These are phyloP conservation scores for Penicillium sclerotigenum DNA, from an alignment of 2,329 filamentous ascomycete genomes.

Conservation along the genomic window DNA sequence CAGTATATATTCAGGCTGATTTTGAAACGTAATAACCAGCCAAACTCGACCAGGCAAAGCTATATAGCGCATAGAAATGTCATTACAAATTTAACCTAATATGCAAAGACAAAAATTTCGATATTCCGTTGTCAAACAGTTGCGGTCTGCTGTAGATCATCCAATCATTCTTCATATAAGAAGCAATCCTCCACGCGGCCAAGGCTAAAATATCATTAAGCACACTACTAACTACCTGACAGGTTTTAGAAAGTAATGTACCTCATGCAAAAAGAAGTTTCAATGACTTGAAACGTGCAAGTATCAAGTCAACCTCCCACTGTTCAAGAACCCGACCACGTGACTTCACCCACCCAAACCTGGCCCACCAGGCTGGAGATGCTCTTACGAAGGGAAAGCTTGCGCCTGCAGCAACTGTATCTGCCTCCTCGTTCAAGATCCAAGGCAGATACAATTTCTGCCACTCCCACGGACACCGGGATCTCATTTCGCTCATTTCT, in stretches of 20 bases:
- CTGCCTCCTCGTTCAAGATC: slow-evolving; percentile 8
- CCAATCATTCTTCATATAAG: neutral
- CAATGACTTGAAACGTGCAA: neutral
- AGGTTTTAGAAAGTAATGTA: neutral
- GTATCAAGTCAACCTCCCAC: neutral
- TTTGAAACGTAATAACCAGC: neutral
- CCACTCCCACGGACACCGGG: neutral
- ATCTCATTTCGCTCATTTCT: slow-evolving; percentile 2
- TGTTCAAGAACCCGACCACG: neutral
- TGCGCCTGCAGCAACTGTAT: slow-evolving; percentile 12
- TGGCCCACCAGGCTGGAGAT: slow-evolving; percentile 8
- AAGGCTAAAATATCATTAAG: neutral
- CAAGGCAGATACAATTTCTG: slow-evolving; percentile 12
- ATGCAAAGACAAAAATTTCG: neutral
- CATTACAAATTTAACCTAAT: neutral
- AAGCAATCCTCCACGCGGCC: neutral
- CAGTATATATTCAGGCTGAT: neutral
- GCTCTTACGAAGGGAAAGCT: slow-evolving; percentile 10
- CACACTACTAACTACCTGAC: neutral
- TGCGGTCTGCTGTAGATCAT: neutral
- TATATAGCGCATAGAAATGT: neutral
- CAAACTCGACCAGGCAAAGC: neutral
- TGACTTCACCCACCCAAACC: slow-evolving; percentile 5
- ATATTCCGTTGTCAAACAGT: neutral
- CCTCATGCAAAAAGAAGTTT: neutral